phyloP scores from a whole-genome alignment of 2,329 filamentous ascomycete genomes.

The Didymella sp. region DNA sequence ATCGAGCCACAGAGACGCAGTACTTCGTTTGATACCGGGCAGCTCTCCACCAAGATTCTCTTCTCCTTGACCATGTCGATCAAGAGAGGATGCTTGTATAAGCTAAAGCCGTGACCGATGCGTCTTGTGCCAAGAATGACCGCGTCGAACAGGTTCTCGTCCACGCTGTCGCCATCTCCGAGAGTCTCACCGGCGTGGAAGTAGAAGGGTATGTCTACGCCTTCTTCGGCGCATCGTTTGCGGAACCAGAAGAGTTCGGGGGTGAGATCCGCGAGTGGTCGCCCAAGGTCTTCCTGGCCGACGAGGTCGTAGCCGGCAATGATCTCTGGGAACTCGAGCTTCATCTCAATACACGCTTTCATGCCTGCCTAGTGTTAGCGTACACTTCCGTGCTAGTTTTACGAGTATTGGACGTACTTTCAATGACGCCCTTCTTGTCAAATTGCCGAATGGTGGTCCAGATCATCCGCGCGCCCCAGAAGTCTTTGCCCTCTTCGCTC shows the following conservation, averaged over 20 bases:
- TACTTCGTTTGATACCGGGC: conserved; percentile 89
- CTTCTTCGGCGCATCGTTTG: conserved; percentile 78
- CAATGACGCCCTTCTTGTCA: conserved; percentile 70
- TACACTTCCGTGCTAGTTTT: too few relatives aligned
- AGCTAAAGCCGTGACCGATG: conserved; percentile 86
- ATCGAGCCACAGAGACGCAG: conserved; percentile 79
- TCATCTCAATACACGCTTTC: conserved; percentile 85
- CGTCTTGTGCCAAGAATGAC: conserved; percentile 84
- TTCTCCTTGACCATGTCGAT: conserved; percentile 89
- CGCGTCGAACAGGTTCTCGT: conserved; percentile 88
- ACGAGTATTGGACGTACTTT: conserved; percentile 55
- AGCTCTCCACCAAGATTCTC: conserved; percentile 86
- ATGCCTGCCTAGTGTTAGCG: conserved; percentile 59
- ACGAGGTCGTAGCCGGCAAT: conserved; percentile 90
- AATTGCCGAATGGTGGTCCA: conserved; percentile 77
- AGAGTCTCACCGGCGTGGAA: conserved; percentile 93
- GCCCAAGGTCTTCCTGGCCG: conserved; percentile 82
- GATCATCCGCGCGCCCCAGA: conserved; percentile 86
- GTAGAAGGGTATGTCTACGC: conserved; percentile 88
- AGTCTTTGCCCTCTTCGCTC: conserved; percentile 72
- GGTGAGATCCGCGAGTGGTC: conserved; percentile 76
- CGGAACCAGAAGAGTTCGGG: conserved; percentile 94
- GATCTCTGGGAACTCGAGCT: conserved; percentile 77
- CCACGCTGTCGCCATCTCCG: conserved; percentile 76
- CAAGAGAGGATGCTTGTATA: conserved; percentile 90